Evolutionary conservation across 2,329 filamentous ascomycete species (phyloP).

Genomic region (Paecilomyces formosus): DNA sequence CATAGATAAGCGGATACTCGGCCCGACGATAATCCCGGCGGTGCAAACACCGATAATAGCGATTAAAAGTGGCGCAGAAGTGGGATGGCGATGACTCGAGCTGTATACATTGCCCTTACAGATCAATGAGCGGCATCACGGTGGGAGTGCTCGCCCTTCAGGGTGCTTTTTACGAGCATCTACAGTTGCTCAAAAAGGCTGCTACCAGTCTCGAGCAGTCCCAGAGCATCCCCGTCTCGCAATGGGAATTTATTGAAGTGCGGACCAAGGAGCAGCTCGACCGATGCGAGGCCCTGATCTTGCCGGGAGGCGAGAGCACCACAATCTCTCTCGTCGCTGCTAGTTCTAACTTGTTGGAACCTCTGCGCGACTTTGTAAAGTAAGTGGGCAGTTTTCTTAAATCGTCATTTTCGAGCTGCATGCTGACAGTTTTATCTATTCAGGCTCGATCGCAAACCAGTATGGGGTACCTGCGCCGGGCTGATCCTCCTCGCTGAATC

Average conservation of each 20-base stretch:
- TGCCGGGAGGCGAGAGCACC: slow-evolving; percentile 93
- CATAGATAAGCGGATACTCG: neutral
- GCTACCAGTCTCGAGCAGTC: slow-evolving; percentile 40
- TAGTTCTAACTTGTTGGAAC: slow-evolving; percentile 72
- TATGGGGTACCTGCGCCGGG: slow-evolving; percentile 94
- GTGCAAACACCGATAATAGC: neutral
- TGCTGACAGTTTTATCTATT: slow-evolving; percentile 10
- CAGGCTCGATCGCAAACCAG: slow-evolving; percentile 68
- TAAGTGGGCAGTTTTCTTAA: slow-evolving; percentile 36
- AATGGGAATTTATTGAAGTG: slow-evolving; percentile 67
- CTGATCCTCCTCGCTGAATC: slow-evolving; percentile 84
- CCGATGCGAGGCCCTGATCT: slow-evolving; percentile 71
- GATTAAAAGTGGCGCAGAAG: neutral
- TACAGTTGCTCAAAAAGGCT: slow-evolving; percentile 66
- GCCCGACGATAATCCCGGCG: slow-evolving; percentile 6
- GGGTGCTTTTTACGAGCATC: slow-evolving; percentile 86
- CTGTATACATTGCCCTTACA: neutral
- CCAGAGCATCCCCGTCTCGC: slow-evolving; percentile 10
- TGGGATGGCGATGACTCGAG: neutral
- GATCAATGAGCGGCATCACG: slow-evolving; percentile 34
- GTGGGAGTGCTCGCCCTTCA: slow-evolving; percentile 70
- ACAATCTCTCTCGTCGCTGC: slow-evolving; percentile 83
- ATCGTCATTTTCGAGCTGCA: neutral
- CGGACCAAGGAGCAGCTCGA: slow-evolving; percentile 65
- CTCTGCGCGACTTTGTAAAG: slow-evolving; percentile 85